These are phyloP conservation scores for Ophiostoma australiae DNA, from an alignment of 2,329 filamentous ascomycete species.

Conservation along the genomic window DNA sequence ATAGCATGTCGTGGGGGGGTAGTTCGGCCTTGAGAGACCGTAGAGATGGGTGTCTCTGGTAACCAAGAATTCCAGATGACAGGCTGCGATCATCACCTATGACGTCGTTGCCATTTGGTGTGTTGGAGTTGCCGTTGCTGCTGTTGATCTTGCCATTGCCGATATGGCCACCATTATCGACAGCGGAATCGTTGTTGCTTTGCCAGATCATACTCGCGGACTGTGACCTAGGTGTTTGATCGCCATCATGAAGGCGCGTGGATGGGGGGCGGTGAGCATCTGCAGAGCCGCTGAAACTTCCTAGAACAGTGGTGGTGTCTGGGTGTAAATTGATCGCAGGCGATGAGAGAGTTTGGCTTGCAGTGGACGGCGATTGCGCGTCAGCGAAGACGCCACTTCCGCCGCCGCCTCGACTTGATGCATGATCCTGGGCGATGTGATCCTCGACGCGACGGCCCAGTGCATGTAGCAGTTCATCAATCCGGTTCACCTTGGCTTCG, in stretches of 20 bases:
- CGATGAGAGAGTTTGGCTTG: conserved; percentile 11
- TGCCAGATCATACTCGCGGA: conserved; percentile 11
- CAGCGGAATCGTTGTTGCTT: conserved; percentile 34
- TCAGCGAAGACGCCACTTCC: not conserved
- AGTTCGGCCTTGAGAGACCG: conserved; percentile 58
- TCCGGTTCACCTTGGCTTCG: conserved; percentile 64
- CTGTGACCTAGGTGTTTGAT: not conserved
- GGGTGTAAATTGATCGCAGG: conserved; percentile 15
- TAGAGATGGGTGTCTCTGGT: conserved; percentile 36
- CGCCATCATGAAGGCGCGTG: conserved; percentile 30
- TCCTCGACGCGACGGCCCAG: conserved; percentile 44
- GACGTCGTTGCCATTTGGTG: conserved; percentile 45
- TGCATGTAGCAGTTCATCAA: conserved; percentile 60
- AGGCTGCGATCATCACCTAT: conserved; percentile 44
- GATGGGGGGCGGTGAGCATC: conserved; percentile 9
- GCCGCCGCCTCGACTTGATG: not conserved
- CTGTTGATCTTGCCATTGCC: conserved; percentile 40
- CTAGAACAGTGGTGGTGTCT: conserved; percentile 14
- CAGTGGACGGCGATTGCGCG: conserved; percentile 7
- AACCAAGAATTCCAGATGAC: conserved; percentile 51
- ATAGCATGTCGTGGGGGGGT: conserved; percentile 69
- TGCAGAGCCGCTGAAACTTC: not conserved
- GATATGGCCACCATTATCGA: not conserved
- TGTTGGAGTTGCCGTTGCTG: conserved; percentile 42
- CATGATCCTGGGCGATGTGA: conserved; percentile 25